phyloP scores from a whole-genome alignment of 306 rosid species.

The Fragaria vesca region DNA sequence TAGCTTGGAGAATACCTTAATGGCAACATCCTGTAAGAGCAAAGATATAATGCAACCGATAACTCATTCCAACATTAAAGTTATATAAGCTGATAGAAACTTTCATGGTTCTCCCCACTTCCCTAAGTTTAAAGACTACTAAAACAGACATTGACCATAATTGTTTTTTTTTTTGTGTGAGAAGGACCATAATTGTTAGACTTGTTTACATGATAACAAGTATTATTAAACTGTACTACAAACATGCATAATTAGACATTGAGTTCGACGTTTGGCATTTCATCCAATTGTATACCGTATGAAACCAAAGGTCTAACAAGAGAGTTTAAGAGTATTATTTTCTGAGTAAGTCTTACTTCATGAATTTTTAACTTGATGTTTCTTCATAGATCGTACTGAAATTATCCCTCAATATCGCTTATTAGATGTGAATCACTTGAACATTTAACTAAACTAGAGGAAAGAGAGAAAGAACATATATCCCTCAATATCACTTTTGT shows the following conservation, averaged over 20 bases:
- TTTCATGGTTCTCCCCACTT: constrained; percentile 11
- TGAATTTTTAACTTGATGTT: background rate
- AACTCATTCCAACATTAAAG: constrained; percentile 24
- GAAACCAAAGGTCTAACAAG: background rate
- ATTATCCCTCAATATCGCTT: constrained; percentile 3
- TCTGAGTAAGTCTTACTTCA: background rate
- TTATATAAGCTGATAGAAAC: background rate
- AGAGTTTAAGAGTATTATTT: background rate
- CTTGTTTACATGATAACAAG: background rate
- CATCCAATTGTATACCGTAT: background rate
- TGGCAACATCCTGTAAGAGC: constrained; percentile 79
- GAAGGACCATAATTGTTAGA: background rate
- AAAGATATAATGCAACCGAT: constrained; percentile 23
- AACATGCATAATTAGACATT: background rate
- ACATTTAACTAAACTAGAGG: constrained; percentile 33
- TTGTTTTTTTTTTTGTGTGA: no score
- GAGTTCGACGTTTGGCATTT: background rate
- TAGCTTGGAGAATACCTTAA: constrained; percentile 85
- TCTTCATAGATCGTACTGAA: background rate
- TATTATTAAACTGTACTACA: background rate
- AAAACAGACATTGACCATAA: background rate
- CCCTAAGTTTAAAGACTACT: background rate
- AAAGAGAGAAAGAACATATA: constrained; percentile 70
- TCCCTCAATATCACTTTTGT: constrained; percentile 5
- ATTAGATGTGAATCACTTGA: constrained; percentile 9